A percentile compares a stretch with the other conserved stretches of the same genome.
Evolutionary conservation across 2,329 filamentous ascomycete species (phyloP).

Genomic region (Seiridium unicorne): DNA sequence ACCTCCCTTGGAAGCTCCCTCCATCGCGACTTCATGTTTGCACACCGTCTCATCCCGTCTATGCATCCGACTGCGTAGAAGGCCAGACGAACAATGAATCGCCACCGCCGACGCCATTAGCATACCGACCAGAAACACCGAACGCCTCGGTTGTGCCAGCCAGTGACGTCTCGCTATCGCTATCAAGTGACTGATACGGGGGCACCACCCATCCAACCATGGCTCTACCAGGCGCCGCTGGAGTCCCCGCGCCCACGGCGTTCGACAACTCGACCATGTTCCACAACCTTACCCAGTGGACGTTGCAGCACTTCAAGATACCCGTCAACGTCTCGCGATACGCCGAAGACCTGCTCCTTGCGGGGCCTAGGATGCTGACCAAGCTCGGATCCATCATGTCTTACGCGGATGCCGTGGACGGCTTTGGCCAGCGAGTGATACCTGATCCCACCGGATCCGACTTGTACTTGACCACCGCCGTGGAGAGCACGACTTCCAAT

Average conservation of each 20-base stretch:
- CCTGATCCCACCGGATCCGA: constrained; percentile 27
- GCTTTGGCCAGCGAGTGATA: constrained; percentile 51
- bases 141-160: neutral
- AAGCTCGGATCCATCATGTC: constrained; percentile 59
- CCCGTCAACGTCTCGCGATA: constrained; percentile 57
- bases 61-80: neutral
- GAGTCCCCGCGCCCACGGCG: constrained; percentile 23
- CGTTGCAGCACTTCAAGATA: constrained; percentile 37
- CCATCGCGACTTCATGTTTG: neutral
- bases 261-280: constrained; percentile 44
- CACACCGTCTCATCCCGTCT: neutral
- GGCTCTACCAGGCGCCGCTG: constrained; percentile 26
- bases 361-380: constrained; percentile 68
- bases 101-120: neutral
- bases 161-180: neutral
- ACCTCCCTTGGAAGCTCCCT: neutral
- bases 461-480: constrained; percentile 48
- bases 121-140: neutral
- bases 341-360: constrained; percentile 66
- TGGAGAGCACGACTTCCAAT: constrained; percentile 34
- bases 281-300: constrained; percentile 57
- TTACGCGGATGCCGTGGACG: constrained; percentile 59
- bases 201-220: constrained; percentile 14
- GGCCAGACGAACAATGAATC: neutral
- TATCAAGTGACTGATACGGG: neutral